Percentiles rank a stretch among this genome's conserved stretches.
Evolutionary conservation across 768 basidiomycete species (phyloP).

Genomic region (Mycena filopes): DNA sequence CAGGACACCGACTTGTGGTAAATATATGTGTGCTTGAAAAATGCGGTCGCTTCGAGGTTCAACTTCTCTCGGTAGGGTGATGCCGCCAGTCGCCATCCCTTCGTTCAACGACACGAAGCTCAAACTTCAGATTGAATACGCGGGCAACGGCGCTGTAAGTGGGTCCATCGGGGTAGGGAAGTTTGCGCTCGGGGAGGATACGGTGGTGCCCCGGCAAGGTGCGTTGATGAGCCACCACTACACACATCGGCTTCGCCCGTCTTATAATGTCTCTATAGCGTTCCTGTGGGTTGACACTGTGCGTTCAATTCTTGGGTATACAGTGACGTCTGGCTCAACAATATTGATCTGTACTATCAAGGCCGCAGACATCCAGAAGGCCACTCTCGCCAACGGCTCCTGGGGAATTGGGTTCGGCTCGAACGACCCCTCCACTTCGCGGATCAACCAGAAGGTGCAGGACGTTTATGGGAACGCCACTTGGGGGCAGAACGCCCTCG

Average conservation of each 20-base stretch:
- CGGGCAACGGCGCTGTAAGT: conserved; percentile 20
- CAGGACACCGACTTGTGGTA: conserved; percentile 30
- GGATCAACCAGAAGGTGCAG: conserved; percentile 22
- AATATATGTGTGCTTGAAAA: neutral
- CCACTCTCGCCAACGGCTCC: conserved; percentile 18
- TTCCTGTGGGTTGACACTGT: conserved; percentile 25
- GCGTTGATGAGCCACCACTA: neutral
- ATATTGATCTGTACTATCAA: neutral
- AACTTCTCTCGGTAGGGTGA: conserved; percentile 13
- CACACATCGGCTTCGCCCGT: neutral
- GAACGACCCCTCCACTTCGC: conserved; percentile 17
- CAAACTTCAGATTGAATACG: conserved; percentile 24
- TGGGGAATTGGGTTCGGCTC: conserved; percentile 26
- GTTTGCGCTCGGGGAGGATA: conserved; percentile 19
- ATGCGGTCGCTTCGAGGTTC: neutral
- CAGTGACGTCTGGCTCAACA: neutral
- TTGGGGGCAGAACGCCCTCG: conserved; percentile 29
- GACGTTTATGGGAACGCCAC: conserved; percentile 2
- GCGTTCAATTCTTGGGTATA: no score
- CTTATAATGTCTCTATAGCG: conserved; percentile 4
- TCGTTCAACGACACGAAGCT: conserved; percentile 28
- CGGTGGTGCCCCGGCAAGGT: conserved; percentile 25
- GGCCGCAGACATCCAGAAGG: conserved; percentile 15
- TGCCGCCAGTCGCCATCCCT: conserved; percentile 29
- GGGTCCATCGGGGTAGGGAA: conserved; percentile 29